Conservation (phyloP, 176 grass and related monocot genomes). For the Neostapfia colusana region DNA sequence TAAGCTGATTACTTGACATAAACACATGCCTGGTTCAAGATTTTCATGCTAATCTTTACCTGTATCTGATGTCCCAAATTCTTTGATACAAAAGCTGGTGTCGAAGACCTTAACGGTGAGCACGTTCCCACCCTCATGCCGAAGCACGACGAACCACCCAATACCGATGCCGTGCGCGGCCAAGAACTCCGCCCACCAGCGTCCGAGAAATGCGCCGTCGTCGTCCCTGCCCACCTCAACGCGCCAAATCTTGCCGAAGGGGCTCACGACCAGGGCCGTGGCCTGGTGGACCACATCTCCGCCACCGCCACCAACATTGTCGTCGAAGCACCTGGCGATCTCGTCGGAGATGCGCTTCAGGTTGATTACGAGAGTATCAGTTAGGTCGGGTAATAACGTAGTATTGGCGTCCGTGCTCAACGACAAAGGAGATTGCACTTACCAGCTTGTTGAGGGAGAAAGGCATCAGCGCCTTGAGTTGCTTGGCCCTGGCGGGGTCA, state of each 20-base stretch:
- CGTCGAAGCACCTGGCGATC: conserved; percentile 2
- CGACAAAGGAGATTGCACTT: neutral
- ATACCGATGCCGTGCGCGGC: conserved; percentile 22
- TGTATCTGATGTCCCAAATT: neutral
- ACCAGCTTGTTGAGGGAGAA: neutral
- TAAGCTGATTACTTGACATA: neutral
- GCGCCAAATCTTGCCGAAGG: conserved; percentile 39
- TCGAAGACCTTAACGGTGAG: conserved; percentile 43
- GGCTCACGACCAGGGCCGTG: conserved; percentile 14
- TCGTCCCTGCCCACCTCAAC: conserved; percentile 35
- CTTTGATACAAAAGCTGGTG: conserved; percentile 22
- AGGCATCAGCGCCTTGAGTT: conserved; percentile 7
- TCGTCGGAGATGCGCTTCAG: conserved; percentile 37
- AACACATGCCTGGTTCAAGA: neutral
- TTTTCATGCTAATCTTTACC: neutral
- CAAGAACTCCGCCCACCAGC: conserved; percentile 41
- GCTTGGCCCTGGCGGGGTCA: neutral
- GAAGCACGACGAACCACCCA: conserved; percentile 39
- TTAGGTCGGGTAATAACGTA: neutral
- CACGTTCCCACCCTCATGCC: conserved; percentile 17
- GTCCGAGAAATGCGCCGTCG: conserved; percentile 32
- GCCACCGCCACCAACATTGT: neutral
- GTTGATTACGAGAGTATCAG: neutral
- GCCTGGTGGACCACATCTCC: neutral
- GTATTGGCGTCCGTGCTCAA: neutral